These are phyloP conservation scores for Suaeda aralocaspica DNA, from an alignment of 148 eudicot genomes.

Conservation along the genomic window DNA sequence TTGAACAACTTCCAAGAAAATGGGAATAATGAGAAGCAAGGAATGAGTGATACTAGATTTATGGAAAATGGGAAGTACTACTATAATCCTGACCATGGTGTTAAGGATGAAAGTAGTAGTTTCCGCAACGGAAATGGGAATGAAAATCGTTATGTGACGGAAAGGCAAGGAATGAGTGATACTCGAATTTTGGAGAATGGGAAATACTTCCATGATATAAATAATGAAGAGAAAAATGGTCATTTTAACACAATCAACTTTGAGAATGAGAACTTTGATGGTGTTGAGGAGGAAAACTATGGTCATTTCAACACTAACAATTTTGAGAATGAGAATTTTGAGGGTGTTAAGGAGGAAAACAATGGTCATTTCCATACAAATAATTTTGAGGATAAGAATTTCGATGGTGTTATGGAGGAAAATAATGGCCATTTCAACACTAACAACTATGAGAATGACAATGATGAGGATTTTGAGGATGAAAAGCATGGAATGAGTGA, in stretches of 20 bases:
- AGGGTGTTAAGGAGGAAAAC: not conserved
- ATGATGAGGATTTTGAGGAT: not conserved
- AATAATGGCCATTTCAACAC: not conserved
- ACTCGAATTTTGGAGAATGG: slow-evolving; percentile 45
- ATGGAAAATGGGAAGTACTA: slow-evolving; percentile 40
- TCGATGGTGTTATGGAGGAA: not conserved
- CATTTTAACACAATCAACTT: not conserved
- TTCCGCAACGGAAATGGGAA: slow-evolving; percentile 2
- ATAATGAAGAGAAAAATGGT: slow-evolving; percentile 10
- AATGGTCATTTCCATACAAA: not conserved
- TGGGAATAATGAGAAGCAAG: slow-evolving; percentile 24
- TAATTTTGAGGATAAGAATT: not conserved
- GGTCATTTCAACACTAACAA: slow-evolving; percentile 7
- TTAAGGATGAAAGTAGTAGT: not conserved
- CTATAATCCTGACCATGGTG: slow-evolving; percentile 20
- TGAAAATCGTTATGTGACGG: slow-evolving; percentile 1
- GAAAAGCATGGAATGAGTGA: slow-evolving; percentile 56
- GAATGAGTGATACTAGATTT: slow-evolving; percentile 56
- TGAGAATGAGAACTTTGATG: slow-evolving; percentile 1
- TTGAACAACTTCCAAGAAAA: not conserved
- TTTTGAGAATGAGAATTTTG: not conserved
- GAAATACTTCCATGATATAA: slow-evolving; percentile 24
- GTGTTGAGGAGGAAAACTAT: slow-evolving; percentile 6
- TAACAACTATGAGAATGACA: not conserved
- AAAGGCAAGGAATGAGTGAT: slow-evolving; percentile 54